Conservation (phyloP, 495 filamentous ascomycete species). For the Cladorrhinum samala region DNA sequence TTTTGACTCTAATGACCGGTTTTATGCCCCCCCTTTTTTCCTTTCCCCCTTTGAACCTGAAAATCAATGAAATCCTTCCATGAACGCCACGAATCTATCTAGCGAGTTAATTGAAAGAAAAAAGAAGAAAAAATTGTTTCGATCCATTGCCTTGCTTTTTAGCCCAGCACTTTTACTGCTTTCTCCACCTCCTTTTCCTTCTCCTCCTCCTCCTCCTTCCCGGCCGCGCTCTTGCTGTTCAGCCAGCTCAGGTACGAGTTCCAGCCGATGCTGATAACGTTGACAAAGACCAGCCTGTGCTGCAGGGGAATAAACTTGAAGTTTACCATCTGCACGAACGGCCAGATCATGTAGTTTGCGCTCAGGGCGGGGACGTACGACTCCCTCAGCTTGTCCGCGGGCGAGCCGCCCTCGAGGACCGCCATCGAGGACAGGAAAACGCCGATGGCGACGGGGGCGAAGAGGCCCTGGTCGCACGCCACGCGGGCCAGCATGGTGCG, state of each 20-base stretch:
- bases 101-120: no score
- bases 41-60: no score
- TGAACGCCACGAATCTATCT: no score
- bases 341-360: slow-evolving; percentile 92
- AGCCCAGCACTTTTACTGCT: not conserved
- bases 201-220: not conserved
- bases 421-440: slow-evolving; percentile 84
- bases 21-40: no score
- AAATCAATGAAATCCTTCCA: no score
- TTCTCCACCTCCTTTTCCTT: not conserved
- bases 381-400: slow-evolving; percentile 61
- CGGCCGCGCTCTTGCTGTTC: slow-evolving; percentile 44
- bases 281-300: slow-evolving; percentile 81
- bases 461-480: slow-evolving; percentile 74
- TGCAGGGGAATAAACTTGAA: slow-evolving; percentile 87
- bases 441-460: slow-evolving; percentile 74
- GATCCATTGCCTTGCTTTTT: no score
- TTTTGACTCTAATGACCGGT: no score
- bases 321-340: slow-evolving; percentile 81
- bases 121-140: no score
- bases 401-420: slow-evolving; percentile 70
- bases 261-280: slow-evolving; percentile 78
- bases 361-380: slow-evolving; percentile 63
- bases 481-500: slow-evolving; percentile 74
- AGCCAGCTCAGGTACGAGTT: slow-evolving; percentile 90